Conservation (phyloP, 805 yeast species). For the Metschnikowia hibisci region DNA sequence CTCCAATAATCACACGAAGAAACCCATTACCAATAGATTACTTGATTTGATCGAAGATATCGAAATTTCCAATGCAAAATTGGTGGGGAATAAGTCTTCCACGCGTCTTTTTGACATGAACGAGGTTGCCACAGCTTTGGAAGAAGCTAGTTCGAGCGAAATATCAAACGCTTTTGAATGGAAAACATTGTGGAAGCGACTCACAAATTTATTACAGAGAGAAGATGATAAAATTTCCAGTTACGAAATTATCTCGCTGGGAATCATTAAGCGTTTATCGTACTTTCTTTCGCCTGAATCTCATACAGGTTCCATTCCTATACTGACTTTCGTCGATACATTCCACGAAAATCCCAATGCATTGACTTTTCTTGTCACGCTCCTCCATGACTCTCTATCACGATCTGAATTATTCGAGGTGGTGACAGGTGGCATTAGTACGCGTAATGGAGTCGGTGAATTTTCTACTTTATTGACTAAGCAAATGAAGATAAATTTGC, state of each 20-base stretch:
- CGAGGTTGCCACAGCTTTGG: not conserved
- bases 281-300: conserved; percentile 1
- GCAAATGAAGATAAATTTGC: conserved; percentile 60
- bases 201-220: conserved; percentile 16
- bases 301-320: conserved; percentile 12
- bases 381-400: conserved; percentile 66
- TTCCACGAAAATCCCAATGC: conserved; percentile 28
- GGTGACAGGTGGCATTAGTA: conserved; percentile 40
- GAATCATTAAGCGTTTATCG: conserved; percentile 42
- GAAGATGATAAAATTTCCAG: conserved; percentile 47
- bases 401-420: conserved; percentile 73
- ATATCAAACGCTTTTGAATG: conserved; percentile 18
- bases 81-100: not conserved
- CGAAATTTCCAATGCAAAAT: not conserved
- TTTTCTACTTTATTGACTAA: conserved; percentile 64
- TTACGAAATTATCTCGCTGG: conserved; percentile 71
- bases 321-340: conserved; percentile 40
- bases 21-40: not conserved
- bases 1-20: not conserved
- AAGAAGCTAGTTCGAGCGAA: not conserved
- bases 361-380: conserved; percentile 3
- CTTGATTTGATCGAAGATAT: not conserved
- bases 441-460: conserved; percentile 15
- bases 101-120: not conserved
- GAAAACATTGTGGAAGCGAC: conserved; percentile 24